A percentile compares a stretch with the other conserved stretches of the same genome.
Conservation (phyloP, 345 rosid genomes). For the Pistacia atlantica region DNA sequence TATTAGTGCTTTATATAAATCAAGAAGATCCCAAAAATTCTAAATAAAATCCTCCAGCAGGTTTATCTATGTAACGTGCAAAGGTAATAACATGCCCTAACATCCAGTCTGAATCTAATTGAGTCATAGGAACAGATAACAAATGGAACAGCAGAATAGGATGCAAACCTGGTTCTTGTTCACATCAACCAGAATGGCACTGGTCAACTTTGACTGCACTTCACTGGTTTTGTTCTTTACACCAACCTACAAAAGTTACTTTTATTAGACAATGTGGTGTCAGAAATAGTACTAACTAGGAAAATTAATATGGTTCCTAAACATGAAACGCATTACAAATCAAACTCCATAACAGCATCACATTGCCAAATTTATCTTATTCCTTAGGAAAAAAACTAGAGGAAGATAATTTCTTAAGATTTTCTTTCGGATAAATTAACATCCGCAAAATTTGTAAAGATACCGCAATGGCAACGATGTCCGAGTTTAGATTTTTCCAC, state of each 20-base stretch:
- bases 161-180: constrained; percentile 67
- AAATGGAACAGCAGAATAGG: constrained; percentile 28
- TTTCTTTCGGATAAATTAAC: background rate
- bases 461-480: background rate
- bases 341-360: background rate
- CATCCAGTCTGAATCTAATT: background rate
- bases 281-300: background rate
- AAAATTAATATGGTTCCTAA: background rate
- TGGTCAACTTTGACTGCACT: constrained; percentile 55
- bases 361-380: background rate
- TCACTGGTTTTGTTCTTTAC: constrained; percentile 83
- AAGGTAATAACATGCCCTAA: background rate
- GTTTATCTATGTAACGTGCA: background rate
- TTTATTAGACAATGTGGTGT: constrained; percentile 7
- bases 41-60: background rate
- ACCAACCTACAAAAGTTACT: constrained; percentile 63
- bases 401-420: background rate
- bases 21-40: background rate
- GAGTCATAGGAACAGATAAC: background rate
- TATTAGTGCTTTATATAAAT: background rate
- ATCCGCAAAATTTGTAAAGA: background rate
- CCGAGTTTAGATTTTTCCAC: background rate
- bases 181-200: constrained; percentile 53
- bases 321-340: background rate
- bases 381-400: background rate